A percentile compares a stretch with the other conserved stretches of the same genome.
These are phyloP conservation scores for Diplodia mutila DNA, from an alignment of 2,329 filamentous ascomycete species.

Conservation along the genomic window DNA sequence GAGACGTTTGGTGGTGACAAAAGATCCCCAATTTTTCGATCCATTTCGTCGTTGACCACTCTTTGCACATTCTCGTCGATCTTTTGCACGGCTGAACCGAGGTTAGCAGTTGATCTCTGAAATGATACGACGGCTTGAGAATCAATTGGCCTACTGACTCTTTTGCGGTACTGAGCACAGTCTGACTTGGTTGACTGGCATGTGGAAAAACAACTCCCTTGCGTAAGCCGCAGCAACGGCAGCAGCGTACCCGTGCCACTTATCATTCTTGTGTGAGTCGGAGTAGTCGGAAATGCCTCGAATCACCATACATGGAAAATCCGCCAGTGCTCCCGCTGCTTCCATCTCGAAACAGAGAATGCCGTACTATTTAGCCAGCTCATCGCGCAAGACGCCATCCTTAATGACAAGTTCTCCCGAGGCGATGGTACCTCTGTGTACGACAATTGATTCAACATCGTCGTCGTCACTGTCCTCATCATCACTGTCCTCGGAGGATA, in stretches of 20 bases:
- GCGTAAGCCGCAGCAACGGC: slow-evolving; percentile 30
- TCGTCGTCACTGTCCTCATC: background rate
- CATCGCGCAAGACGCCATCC: background rate
- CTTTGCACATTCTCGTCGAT: background rate
- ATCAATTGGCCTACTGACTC: background rate
- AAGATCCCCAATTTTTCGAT: fast-evolving
- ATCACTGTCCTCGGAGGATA: background rate
- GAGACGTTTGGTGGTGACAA: background rate
- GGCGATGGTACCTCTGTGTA: slow-evolving; percentile 1
- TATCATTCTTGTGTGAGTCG: slow-evolving; percentile 35
- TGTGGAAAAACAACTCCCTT: slow-evolving; percentile 29
- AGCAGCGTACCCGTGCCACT: slow-evolving; percentile 33
- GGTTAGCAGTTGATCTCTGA: background rate
- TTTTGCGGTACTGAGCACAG: background rate
- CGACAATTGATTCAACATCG: background rate
- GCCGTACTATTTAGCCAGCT: background rate
- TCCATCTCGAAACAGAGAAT: slow-evolving; percentile 31
- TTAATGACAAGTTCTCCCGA: background rate
- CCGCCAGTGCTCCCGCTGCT: slow-evolving; percentile 29
- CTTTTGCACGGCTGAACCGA: background rate
- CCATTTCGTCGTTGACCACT: background rate
- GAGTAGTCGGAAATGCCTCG: slow-evolving; percentile 36
- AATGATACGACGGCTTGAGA: no score
- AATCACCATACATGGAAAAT: slow-evolving; percentile 34
- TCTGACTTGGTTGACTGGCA: slow-evolving; percentile 8